A percentile compares a stretch with the other conserved stretches of the same genome.
These are phyloP conservation scores for Sarocladium strictum DNA, from an alignment of 2,329 filamentous ascomycete genomes.

Conservation along the genomic window DNA sequence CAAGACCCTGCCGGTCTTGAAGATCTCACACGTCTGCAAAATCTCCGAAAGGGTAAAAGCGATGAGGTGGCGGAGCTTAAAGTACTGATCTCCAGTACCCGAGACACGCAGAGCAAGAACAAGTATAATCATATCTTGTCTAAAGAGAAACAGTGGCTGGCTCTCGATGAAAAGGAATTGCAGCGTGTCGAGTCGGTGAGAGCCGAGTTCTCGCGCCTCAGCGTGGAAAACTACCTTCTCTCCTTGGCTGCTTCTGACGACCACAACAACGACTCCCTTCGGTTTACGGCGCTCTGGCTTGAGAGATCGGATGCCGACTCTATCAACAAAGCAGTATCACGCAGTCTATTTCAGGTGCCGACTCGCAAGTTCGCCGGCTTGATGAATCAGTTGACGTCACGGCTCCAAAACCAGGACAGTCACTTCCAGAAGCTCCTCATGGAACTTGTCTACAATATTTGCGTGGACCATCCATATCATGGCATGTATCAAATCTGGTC, in stretches of 20 bases:
- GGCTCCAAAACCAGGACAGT: constrained; percentile 64
- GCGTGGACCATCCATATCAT: constrained; percentile 89
- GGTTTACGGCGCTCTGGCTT: constrained; percentile 92
- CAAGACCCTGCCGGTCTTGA: constrained; percentile 80
- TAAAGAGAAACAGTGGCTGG: constrained; percentile 81
- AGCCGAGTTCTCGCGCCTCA: constrained; percentile 78
- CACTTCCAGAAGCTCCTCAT: constrained; percentile 75
- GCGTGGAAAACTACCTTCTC: constrained; percentile 87
- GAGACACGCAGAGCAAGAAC: constrained; percentile 46
- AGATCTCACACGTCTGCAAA: constrained; percentile 75
- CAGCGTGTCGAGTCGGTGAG: constrained; percentile 70
- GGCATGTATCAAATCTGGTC: constrained; percentile 97
- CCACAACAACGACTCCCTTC: constrained; percentile 81
- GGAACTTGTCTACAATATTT: constrained; percentile 73
- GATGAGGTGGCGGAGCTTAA: constrained; percentile 74
- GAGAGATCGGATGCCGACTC: constrained; percentile 71
- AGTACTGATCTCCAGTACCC: constrained; percentile 45
- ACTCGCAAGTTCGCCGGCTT: constrained; percentile 87
- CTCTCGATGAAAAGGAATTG: constrained; percentile 85
- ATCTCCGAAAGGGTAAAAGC: constrained; percentile 71
- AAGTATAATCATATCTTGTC: constrained; percentile 55
- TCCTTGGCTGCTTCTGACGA: constrained; percentile 80
- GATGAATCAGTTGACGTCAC: constrained; percentile 96
- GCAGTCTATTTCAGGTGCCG: constrained; percentile 66
- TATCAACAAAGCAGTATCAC: constrained; percentile 71